These are phyloP conservation scores for Sugiyamaella chiloensis DNA, from an alignment of 805 yeast genomes.

Conservation along the genomic window DNA sequence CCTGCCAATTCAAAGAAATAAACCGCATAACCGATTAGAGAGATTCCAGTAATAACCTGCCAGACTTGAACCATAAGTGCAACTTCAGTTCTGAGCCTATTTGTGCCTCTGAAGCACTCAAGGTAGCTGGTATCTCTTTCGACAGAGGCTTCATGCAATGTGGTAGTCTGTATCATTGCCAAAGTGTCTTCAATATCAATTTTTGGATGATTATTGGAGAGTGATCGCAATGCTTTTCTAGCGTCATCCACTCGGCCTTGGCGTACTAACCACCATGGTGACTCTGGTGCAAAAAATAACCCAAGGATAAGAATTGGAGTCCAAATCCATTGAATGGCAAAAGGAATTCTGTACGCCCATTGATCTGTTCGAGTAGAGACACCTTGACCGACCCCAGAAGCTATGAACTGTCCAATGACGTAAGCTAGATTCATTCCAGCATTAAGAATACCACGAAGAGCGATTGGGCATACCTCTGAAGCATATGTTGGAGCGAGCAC, in stretches of 20 bases:
- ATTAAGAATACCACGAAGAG: constrained; percentile 47
- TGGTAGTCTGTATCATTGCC: constrained; percentile 40
- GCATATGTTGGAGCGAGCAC: too few relatives aligned
- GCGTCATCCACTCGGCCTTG: constrained; percentile 43
- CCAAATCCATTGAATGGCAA: constrained; percentile 63
- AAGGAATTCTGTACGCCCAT: constrained; percentile 51
- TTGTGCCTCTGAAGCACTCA: constrained; percentile 48
- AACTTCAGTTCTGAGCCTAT: constrained; percentile 50
- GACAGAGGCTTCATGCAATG: too few relatives aligned
- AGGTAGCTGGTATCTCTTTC: constrained; percentile 5
- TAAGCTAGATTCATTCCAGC: constrained; percentile 51
- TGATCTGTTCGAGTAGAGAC: constrained; percentile 23
- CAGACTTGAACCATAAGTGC: constrained; percentile 45
- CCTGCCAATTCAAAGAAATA: constrained; percentile 48
- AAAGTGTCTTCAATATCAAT: constrained; percentile 22
- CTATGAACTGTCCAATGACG: constrained; percentile 55
- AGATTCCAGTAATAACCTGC: too few relatives aligned
- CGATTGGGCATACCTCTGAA: constrained; percentile 53
- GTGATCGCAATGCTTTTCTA: constrained; percentile 36
- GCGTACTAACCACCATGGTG: constrained; percentile 55
- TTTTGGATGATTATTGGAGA: constrained; percentile 23
- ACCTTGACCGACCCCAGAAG: constrained; percentile 49
- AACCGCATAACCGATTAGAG: constrained; percentile 31
- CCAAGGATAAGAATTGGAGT: constrained; percentile 44
- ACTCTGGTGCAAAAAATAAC: constrained; percentile 46